Evolutionary conservation across 164 flowering plant species (phyloP).

Genomic region (Liquidambar formosana): DNA sequence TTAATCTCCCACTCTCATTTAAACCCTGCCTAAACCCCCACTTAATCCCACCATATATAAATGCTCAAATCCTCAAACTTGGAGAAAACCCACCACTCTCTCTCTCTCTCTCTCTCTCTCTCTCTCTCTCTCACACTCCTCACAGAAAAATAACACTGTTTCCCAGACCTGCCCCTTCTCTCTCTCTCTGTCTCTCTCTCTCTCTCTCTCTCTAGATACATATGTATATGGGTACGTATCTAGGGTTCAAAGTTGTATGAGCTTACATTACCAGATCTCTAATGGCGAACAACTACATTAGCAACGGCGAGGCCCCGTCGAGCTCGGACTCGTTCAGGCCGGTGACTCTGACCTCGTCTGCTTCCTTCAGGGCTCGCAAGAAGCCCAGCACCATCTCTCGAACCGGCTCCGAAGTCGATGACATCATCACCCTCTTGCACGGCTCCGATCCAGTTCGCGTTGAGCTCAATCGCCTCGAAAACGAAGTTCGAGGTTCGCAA

Average conservation of each 20-base stretch:
- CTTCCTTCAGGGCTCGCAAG: slow-evolving; percentile 40
- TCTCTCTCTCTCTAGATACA: not conserved
- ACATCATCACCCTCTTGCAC: slow-evolving; percentile 51
- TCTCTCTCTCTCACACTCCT: slow-evolving; percentile 8
- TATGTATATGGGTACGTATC: too few relatives aligned
- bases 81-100: not conserved
- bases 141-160: not conserved
- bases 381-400: slow-evolving; percentile 26
- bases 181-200: too few relatives aligned
- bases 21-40: slow-evolving; percentile 35
- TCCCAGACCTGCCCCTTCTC: too few relatives aligned
- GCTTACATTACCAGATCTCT: slow-evolving; percentile 8
- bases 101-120: slow-evolving; percentile 14
- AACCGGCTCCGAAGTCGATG: slow-evolving; percentile 47
- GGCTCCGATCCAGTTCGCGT: slow-evolving; percentile 71
- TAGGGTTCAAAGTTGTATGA: slow-evolving; percentile 20
- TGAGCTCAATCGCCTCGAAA: slow-evolving; percentile 71
- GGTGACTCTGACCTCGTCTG: slow-evolving; percentile 23
- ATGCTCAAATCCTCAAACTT: not conserved
- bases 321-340: slow-evolving; percentile 15
- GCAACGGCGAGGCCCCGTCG: slow-evolving; percentile 21
- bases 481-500: slow-evolving; percentile 55
- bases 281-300: slow-evolving; percentile 24
- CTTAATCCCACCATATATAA: slow-evolving; percentile 11
- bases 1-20: not conserved